phyloP scores from a whole-genome alignment of 2,329 filamentous ascomycete species.

The Ascochyta fabae region DNA sequence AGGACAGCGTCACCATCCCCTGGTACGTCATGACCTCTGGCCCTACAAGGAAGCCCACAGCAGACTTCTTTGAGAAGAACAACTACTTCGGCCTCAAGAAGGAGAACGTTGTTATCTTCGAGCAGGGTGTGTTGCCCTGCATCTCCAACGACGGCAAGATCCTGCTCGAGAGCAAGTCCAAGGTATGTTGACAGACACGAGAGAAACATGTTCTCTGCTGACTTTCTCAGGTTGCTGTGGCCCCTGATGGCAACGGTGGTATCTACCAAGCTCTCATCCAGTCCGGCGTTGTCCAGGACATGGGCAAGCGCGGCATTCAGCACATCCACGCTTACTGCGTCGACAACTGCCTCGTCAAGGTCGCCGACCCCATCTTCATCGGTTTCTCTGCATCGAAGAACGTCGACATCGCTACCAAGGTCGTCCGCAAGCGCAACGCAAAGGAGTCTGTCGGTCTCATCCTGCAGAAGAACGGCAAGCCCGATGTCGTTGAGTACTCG shows the following conservation, averaged over 20 bases:
- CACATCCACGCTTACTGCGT: constrained; percentile 98
- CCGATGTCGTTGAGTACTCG: constrained; percentile 97
- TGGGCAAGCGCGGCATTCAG: constrained; percentile 86
- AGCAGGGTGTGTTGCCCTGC: constrained; percentile 95
- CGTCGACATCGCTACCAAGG: constrained; percentile 97
- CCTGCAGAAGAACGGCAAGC: constrained; percentile 91
- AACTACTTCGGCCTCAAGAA: constrained; percentile 87
- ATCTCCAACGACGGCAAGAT: constrained; percentile 99
- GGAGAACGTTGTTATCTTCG: constrained; percentile 89
- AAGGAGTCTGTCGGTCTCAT: constrained; percentile 96
- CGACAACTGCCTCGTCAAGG: constrained; percentile 98
- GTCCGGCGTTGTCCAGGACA: constrained; percentile 82
- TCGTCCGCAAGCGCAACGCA: constrained; percentile 97
- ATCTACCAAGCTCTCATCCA: constrained; percentile 90
- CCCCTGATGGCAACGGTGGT: constrained; percentile 95
- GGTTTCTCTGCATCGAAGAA: constrained; percentile 87
- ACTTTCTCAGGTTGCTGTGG: constrained; percentile 74
- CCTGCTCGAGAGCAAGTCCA: constrained; percentile 85
- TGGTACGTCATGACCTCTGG: constrained; percentile 99
- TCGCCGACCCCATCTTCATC: constrained; percentile 95
- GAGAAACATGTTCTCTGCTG: constrained; percentile 14
- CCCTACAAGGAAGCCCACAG: constrained; percentile 88
- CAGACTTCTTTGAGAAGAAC: constrained; percentile 89
- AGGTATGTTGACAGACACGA: constrained; percentile 54
- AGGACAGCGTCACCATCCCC: constrained; percentile 69